These are phyloP conservation scores for Prunus persica DNA, from an alignment of 306 rosid genomes.

Conservation along the genomic window DNA sequence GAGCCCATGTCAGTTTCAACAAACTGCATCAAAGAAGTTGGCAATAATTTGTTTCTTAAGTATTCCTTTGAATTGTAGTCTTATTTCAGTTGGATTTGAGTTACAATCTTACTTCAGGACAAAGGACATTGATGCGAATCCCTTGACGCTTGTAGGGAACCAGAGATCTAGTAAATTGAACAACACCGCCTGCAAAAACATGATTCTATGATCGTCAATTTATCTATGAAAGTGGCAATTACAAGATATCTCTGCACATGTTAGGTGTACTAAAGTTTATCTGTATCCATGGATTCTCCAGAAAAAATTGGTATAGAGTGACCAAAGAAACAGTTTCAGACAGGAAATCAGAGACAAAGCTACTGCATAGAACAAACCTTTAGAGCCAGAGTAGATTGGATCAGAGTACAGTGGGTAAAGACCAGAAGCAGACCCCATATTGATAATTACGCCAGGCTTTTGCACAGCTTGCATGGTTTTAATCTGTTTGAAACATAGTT, in stretches of 20 bases:
- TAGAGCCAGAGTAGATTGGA: constrained; percentile 73
- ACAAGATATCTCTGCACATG: neutral
- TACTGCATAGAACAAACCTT: constrained; percentile 57
- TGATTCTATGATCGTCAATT: neutral
- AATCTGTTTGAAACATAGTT: constrained; percentile 48
- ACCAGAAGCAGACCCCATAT: constrained; percentile 88
- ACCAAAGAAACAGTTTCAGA: constrained; percentile 5
- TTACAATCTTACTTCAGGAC: constrained; percentile 77
- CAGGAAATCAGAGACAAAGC: constrained; percentile 1
- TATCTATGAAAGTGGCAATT: neutral
- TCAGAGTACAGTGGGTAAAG: constrained; percentile 72
- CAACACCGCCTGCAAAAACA: constrained; percentile 68
- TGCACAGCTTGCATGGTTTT: constrained; percentile 59
- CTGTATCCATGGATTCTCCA: neutral
- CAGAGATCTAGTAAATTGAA: constrained; percentile 87
- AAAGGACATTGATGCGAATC: constrained; percentile 88
- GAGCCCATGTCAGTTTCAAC: constrained; percentile 68
- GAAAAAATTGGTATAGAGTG: constrained; percentile 1
- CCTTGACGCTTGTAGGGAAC: constrained; percentile 56
- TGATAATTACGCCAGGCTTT: constrained; percentile 82
- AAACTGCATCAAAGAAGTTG: constrained; percentile 56
- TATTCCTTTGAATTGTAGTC: neutral
- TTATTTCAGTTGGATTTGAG: neutral
- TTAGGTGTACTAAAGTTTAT: neutral
- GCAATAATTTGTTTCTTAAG: constrained; percentile 8